A percentile compares a stretch with the other conserved stretches of the same genome.
Evolutionary conservation across 345 rosid genomes (phyloP).

Genomic region (Jatropha curcas): DNA sequence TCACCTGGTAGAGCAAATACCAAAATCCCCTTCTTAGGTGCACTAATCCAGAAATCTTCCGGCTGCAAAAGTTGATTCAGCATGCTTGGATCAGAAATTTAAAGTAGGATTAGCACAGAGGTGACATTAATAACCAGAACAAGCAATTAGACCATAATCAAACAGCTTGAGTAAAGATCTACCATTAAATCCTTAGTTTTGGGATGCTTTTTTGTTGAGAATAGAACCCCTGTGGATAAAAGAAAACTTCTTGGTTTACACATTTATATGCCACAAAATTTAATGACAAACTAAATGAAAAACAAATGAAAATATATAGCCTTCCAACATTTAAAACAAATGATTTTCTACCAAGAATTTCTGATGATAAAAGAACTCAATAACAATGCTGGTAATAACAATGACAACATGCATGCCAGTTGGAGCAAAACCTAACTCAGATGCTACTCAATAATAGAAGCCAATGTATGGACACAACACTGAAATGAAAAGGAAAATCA

Average conservation of each 20-base stretch:
- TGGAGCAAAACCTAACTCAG: no score
- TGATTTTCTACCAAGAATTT: neutral
- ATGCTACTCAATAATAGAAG: neutral
- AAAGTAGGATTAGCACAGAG: constrained; percentile 10
- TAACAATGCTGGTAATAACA: neutral
- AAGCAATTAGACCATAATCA: constrained; percentile 10
- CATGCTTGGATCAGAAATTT: constrained; percentile 17
- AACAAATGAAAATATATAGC: neutral
- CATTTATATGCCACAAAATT: neutral
- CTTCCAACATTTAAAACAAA: neutral
- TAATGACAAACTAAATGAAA: neutral
- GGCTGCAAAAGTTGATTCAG: constrained; percentile 50
- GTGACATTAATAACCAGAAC: neutral
- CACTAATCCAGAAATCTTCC: constrained; percentile 84
- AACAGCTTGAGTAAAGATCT: constrained; percentile 10
- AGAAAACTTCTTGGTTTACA: constrained; percentile 19
- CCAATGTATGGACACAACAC: neutral
- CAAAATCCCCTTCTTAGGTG: constrained; percentile 78
- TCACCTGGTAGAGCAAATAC: constrained; percentile 93
- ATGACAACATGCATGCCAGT: neutral
- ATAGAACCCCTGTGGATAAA: constrained; percentile 58
- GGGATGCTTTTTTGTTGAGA: constrained; percentile 75
- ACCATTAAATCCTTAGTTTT: constrained; percentile 85
- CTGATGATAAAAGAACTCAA: neutral
- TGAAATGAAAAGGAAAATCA: neutral